phyloP scores from a whole-genome alignment of 352 stramenopile species.

The Phytophthora melonis region DNA sequence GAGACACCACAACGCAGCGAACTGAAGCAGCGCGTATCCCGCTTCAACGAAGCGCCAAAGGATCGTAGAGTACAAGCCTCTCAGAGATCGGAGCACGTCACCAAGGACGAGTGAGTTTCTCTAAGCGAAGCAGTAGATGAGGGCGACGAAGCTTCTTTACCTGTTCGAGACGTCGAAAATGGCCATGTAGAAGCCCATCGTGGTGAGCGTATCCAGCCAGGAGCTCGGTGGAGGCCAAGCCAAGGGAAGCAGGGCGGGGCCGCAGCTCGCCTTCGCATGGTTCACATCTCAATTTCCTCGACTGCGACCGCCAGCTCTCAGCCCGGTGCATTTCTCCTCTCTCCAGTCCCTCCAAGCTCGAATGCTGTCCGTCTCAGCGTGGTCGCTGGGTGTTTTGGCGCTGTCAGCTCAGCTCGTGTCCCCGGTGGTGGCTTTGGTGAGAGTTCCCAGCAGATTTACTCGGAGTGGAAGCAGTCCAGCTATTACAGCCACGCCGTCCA shows the following conservation, averaged over 20 bases:
- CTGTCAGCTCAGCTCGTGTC: constrained; percentile 27
- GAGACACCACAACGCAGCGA: constrained; percentile 25
- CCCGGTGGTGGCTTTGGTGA: background rate
- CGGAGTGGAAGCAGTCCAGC: constrained; percentile 48
- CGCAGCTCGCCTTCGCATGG: background rate
- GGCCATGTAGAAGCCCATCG: constrained; percentile 35
- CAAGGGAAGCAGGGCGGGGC: background rate
- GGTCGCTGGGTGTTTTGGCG: constrained; percentile 32
- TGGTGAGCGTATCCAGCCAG: constrained; percentile 26
- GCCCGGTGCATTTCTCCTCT: background rate
- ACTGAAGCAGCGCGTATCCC: constrained; percentile 19
- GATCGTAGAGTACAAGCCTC: constrained; percentile 24
- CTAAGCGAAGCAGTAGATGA: constrained; percentile 5
- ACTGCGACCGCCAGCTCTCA: constrained; percentile 19
- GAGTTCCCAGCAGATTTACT: constrained; percentile 36
- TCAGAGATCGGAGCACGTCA: background rate
- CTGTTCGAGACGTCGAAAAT: constrained; percentile 30
- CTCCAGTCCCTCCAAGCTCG: constrained; percentile 11
- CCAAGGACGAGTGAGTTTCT: constrained; percentile 6
- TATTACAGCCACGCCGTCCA: constrained; percentile 48
- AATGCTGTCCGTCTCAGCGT: constrained; percentile 35
- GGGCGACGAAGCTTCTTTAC: constrained; percentile 33
- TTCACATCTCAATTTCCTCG: constrained; percentile 49
- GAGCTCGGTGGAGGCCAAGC: background rate
- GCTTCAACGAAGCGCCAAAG: constrained; percentile 27